These are phyloP conservation scores for Cinnamomum chago DNA, from an alignment of 164 flowering plant genomes.

Conservation along the genomic window DNA sequence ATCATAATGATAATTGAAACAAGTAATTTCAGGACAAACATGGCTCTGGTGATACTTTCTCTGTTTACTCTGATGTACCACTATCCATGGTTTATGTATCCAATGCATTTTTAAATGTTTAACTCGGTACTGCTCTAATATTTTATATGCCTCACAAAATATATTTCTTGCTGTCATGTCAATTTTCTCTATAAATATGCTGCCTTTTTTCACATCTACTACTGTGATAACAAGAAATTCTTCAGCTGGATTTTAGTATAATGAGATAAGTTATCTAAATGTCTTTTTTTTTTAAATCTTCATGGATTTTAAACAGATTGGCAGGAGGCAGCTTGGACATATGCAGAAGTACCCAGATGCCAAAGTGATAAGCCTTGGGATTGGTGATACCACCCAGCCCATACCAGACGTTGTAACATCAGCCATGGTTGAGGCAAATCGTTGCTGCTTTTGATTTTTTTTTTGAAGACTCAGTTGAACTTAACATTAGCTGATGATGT, in stretches of 20 bases:
- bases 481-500: neutral
- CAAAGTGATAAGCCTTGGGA: slow-evolving; percentile 51
- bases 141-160: no score
- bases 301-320: slow-evolving; percentile 32
- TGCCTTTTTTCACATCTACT: no score
- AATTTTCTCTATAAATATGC: no score
- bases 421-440: slow-evolving; percentile 52
- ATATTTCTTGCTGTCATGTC: neutral
- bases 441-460: neutral
- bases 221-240: no score
- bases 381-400: slow-evolving; percentile 65
- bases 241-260: neutral
- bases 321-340: slow-evolving; percentile 33
- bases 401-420: slow-evolving; percentile 48
- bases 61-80: no score
- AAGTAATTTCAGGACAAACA: no score
- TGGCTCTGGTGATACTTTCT: no score
- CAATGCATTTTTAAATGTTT: no score
- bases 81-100: no score
- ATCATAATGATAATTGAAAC: no score
- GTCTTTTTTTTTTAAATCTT: neutral
- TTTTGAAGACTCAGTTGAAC: neutral
- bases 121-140: no score
- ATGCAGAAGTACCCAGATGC: slow-evolving; percentile 50
- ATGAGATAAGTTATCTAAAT: no score